Evolutionary conservation across 1,284 basidiomycete species (phyloP).

Genomic region (Ganoderma leucocontextum): DNA sequence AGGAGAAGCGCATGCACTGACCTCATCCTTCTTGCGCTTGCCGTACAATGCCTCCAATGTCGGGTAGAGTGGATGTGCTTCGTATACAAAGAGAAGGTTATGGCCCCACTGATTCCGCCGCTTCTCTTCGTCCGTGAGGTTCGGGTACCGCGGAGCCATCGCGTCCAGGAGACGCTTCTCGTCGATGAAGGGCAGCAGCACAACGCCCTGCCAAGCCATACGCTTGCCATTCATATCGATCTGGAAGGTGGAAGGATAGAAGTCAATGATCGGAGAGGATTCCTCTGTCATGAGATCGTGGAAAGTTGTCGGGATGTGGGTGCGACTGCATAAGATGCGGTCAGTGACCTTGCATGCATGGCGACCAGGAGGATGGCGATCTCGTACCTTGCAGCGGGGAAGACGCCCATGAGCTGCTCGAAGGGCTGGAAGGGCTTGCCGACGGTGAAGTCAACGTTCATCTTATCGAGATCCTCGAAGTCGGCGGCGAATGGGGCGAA

Average conservation of each 20-base stretch:
- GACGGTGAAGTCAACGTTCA: conserved; percentile 82
- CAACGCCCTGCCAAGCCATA: conserved; percentile 99
- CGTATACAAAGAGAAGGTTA: conserved; percentile 86
- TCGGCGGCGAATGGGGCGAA: conserved; percentile 98
- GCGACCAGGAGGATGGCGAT: neutral
- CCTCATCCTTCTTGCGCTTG: conserved; percentile 84
- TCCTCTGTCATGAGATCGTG: conserved; percentile 90
- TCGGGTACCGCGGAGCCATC: conserved; percentile 78
- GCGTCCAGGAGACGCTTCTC: conserved; percentile 84
- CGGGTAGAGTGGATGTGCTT: conserved; percentile 87
- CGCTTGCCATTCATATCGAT: conserved; percentile 99
- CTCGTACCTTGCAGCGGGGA: conserved; percentile 88
- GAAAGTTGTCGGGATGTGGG: conserved; percentile 89
- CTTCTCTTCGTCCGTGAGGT: conserved; percentile 85
- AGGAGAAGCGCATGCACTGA: conserved; percentile 48
- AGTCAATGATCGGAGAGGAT: conserved; percentile 94
- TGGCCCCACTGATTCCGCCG: conserved; percentile 89
- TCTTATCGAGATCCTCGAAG: conserved; percentile 82
- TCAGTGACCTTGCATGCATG: neutral
- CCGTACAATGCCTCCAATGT: conserved; percentile 90
- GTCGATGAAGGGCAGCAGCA: conserved; percentile 96
- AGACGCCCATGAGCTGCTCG: conserved; percentile 98
- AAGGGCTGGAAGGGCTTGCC: conserved; percentile 96
- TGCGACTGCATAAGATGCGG: conserved; percentile 61
- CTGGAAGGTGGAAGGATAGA: conserved; percentile 93